Evolutionary conservation across 2,329 filamentous ascomycete genomes (phyloP).

Genomic region (Tolypocladium tropicale): DNA sequence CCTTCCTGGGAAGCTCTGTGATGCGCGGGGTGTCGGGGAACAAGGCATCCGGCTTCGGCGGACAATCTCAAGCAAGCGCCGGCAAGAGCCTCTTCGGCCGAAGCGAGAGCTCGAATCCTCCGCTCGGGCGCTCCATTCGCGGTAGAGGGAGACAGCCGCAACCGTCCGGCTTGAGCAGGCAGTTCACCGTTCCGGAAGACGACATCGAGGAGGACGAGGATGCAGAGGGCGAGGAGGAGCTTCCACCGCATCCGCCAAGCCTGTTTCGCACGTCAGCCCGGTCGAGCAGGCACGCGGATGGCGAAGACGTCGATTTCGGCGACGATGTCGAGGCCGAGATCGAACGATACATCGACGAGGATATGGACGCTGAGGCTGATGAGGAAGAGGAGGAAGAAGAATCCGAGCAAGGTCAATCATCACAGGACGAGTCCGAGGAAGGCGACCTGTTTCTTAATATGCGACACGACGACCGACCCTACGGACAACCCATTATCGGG

Average conservation of each 20-base stretch:
- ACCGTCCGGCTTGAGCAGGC: conserved; percentile 41
- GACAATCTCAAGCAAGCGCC: conserved; percentile 15
- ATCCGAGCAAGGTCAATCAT: conserved; percentile 16
- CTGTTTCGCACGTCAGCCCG: conserved; percentile 19
- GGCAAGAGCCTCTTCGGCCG: conserved; percentile 27
- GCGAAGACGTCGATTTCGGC: conserved; percentile 14
- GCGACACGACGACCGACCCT: conserved; percentile 29
- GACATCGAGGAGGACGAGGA: conserved; percentile 21
- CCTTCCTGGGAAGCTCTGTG: conserved; percentile 44
- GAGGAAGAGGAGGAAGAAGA: conserved; percentile 16
- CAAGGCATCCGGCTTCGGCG: conserved; percentile 30
- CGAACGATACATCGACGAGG: conserved; percentile 24
- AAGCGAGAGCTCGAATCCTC: conserved; percentile 26
- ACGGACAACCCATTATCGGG: conserved; percentile 27
- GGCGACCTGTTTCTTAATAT: conserved; percentile 41
- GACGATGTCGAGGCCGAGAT: conserved; percentile 25
- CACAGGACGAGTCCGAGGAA: conserved; percentile 30
- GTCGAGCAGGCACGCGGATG: conserved; percentile 7
- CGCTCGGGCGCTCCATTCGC: conserved; percentile 38
- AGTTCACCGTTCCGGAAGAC: conserved; percentile 23
- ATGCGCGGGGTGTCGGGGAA: conserved; percentile 30
- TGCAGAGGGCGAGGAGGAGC: conserved; percentile 22
- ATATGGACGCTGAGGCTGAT: conserved; percentile 26
- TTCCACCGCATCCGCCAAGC: conserved; percentile 19
- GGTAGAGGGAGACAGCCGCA: conserved; percentile 32